Percentiles rank a stretch among this genome's conserved stretches.
Conservation (phyloP, 2,329 filamentous ascomycete species). For the Alternaria hordeiaustralica region DNA sequence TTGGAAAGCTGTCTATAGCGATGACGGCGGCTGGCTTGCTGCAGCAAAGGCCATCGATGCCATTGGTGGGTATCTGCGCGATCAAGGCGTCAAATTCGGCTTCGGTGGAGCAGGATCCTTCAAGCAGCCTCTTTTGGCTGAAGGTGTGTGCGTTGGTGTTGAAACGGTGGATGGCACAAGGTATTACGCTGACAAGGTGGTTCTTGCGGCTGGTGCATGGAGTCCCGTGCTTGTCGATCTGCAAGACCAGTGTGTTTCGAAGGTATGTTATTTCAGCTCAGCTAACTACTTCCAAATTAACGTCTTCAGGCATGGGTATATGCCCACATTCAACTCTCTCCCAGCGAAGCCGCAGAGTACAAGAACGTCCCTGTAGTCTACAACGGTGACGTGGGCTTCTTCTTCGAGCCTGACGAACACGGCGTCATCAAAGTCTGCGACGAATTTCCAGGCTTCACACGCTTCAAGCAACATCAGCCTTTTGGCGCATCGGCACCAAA, state of each 20-base stretch:
- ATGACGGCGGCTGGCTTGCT: constrained; percentile 57
- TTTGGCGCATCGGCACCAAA: constrained; percentile 58
- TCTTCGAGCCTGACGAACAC: constrained; percentile 57
- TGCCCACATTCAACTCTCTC: constrained; percentile 59
- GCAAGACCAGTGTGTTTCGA: constrained; percentile 54
- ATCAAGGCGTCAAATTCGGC: constrained; percentile 51
- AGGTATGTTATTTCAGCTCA: constrained; percentile 49
- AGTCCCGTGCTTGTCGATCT: constrained; percentile 37
- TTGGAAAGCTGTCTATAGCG: constrained; percentile 55
- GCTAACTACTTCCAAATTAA: neutral
- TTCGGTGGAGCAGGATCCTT: constrained; percentile 55
- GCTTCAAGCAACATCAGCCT: constrained; percentile 42
- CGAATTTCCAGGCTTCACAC: constrained; percentile 61
- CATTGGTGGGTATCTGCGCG: constrained; percentile 50
- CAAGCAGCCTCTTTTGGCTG: constrained; percentile 50
- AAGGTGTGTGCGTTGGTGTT: constrained; percentile 50
- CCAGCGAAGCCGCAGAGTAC: constrained; percentile 57
- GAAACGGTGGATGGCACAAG: constrained; percentile 52
- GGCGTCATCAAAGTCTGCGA: constrained; percentile 62
- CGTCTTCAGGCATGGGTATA: constrained; percentile 57
- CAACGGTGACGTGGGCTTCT: constrained; percentile 57
- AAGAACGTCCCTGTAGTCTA: constrained; percentile 62
- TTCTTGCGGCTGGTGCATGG: constrained; percentile 52
- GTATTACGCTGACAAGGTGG: constrained; percentile 54
- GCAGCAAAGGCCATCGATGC: constrained; percentile 57